Percentiles rank a stretch among this genome's conserved stretches.
phyloP scores from a whole-genome alignment of 2,329 filamentous ascomycete species.

The Thermoascus crustaceus region DNA sequence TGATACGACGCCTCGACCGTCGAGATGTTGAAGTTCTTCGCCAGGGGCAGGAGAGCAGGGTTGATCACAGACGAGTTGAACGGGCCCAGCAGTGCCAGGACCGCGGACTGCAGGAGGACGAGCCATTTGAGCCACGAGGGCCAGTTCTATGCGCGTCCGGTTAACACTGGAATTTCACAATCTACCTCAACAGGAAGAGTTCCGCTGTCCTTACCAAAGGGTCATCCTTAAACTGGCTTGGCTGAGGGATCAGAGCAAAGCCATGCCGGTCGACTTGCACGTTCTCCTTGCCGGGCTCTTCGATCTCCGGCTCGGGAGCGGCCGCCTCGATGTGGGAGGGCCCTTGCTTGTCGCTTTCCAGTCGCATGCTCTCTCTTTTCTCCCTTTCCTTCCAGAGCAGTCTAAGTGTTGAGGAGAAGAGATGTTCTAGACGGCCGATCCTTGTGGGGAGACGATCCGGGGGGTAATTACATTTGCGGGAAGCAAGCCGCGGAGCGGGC shows the following conservation, averaged over 20 bases:
- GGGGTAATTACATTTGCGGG: too few relatives aligned
- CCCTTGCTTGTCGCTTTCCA: too few relatives aligned
- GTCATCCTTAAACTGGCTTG: constrained; percentile 15
- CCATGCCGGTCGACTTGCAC: constrained; percentile 14
- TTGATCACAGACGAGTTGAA: constrained; percentile 22
- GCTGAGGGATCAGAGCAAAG: constrained; percentile 17
- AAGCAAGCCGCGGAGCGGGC: too few relatives aligned
- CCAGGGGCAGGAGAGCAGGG: constrained; percentile 24
- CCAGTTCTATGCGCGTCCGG: constrained; percentile 14
- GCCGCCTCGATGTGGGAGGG: background rate
- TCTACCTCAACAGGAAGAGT: too few relatives aligned
- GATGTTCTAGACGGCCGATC: too few relatives aligned
- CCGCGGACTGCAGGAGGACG: constrained; percentile 21
- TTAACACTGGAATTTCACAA: constrained; percentile 1
- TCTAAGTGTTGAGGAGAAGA: too few relatives aligned
- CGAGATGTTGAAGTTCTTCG: constrained; percentile 22
- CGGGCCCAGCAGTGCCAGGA: constrained; percentile 24
- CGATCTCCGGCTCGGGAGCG: background rate
- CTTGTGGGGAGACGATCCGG: too few relatives aligned
- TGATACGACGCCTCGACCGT: constrained; percentile 24
- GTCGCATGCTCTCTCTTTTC: too few relatives aligned
- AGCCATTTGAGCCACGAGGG: constrained; percentile 14
- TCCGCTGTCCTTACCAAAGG: constrained; percentile 10
- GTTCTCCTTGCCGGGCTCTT: background rate
- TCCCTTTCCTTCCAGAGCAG: too few relatives aligned